A percentile compares a stretch with the other conserved stretches of the same genome.
Conservation (phyloP, 495 filamentous ascomycete species). For the Thozetella sp. region DNA sequence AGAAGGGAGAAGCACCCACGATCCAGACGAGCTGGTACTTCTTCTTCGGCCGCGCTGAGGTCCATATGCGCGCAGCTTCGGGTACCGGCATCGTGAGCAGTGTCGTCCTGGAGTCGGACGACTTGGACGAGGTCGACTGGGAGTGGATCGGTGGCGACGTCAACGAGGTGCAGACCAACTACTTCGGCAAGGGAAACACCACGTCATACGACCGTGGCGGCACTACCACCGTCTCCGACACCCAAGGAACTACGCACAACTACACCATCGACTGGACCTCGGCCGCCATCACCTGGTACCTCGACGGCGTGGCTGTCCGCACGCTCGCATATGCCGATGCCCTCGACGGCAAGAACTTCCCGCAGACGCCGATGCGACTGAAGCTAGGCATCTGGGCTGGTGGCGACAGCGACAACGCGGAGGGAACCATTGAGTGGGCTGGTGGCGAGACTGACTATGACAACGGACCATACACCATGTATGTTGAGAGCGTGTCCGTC, state of each 20-base stretch:
- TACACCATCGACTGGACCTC: constrained; percentile 86
- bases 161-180: constrained; percentile 80
- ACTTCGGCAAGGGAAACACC: constrained; percentile 89
- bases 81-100: constrained; percentile 76
- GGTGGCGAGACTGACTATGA: constrained; percentile 75
- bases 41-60: constrained; percentile 74
- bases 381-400: constrained; percentile 83
- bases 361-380: constrained; percentile 83
- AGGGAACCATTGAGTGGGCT: constrained; percentile 86
- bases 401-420: constrained; percentile 67
- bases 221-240: constrained; percentile 56
- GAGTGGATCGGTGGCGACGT: constrained; percentile 69
- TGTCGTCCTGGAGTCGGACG: constrained; percentile 82
- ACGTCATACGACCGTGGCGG: constrained; percentile 71
- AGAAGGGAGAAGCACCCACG: constrained; percentile 74
- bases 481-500: constrained; percentile 68
- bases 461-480: constrained; percentile 79
- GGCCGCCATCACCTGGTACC: constrained; percentile 71
- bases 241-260: constrained; percentile 69
- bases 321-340: constrained; percentile 62
- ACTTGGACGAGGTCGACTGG: constrained; percentile 93
- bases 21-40: constrained; percentile 71
- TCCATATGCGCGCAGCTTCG: constrained; percentile 62
- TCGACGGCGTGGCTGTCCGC: constrained; percentile 70
- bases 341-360: constrained; percentile 67